These are phyloP conservation scores for Podila clonocystis DNA, from an alignment of 192 early-diverging fungal species.

Conservation along the genomic window DNA sequence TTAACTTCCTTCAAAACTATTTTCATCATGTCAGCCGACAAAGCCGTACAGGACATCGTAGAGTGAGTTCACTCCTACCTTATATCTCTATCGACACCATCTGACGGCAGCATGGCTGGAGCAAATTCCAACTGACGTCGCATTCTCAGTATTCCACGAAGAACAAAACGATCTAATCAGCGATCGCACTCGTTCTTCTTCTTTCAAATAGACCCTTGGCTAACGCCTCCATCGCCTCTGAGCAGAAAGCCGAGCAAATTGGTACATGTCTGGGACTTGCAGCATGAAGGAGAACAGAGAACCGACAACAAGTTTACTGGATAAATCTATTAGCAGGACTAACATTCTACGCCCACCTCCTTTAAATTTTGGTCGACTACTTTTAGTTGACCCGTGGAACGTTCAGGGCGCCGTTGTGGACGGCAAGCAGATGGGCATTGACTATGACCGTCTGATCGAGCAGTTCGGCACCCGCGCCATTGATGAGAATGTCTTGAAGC, in stretches of 20 bases:
- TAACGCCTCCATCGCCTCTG: conserved; percentile 23
- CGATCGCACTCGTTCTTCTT: conserved; percentile 4
- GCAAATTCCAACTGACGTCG: no score
- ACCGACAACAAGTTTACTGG: background rate
- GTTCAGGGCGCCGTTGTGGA: conserved; percentile 93
- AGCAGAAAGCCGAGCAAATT: conserved; percentile 37
- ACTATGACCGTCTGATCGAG: conserved; percentile 91
- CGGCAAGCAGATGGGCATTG: conserved; percentile 86
- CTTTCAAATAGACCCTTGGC: conserved; percentile 34
- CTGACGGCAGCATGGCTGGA: conserved; percentile 6
- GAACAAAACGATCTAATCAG: background rate
- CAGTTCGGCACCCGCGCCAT: conserved; percentile 90
- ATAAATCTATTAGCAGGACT: background rate
- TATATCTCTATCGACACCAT: background rate
- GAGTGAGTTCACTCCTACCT: conserved; percentile 14
- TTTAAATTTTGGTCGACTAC: conserved; percentile 36
- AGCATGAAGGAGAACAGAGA: background rate
- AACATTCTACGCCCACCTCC: background rate
- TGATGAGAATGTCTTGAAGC: conserved; percentile 76
- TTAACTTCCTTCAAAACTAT: background rate
- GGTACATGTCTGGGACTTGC: conserved; percentile 9
- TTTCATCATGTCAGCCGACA: conserved; percentile 42
- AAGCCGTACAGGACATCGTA: conserved; percentile 32
- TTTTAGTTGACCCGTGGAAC: conserved; percentile 90
- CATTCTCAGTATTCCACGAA: background rate